A percentile compares a stretch with the other conserved stretches of the same genome.
These are phyloP conservation scores for Chloropicon primus DNA, from an alignment of 139 green algal species.

Conservation along the genomic window DNA sequence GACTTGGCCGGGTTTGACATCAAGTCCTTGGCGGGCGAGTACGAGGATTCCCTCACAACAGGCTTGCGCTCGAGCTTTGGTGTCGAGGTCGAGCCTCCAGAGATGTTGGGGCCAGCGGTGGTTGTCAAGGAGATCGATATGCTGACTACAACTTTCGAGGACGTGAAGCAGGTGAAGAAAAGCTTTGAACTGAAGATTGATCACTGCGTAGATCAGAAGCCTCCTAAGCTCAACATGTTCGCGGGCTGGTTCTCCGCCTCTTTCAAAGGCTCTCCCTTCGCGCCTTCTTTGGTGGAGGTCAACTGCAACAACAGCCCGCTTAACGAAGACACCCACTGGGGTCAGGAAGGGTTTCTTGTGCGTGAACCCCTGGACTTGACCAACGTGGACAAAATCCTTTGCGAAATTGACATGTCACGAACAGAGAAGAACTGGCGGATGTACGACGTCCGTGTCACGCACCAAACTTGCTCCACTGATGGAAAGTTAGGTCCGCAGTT, in stretches of 20 bases:
- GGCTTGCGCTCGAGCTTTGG: neutral
- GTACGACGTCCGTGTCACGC: too few species aligned
- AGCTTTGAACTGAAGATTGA: neutral
- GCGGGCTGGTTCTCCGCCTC: neutral
- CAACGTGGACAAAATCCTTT: neutral
- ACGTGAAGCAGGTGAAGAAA: neutral
- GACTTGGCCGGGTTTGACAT: too few species aligned
- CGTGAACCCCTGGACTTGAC: neutral
- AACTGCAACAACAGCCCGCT: neutral
- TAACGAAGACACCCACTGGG: neutral
- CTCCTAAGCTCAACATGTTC: neutral
- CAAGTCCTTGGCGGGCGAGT: too few species aligned
- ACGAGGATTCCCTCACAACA: too few species aligned
- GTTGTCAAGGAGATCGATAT: neutral
- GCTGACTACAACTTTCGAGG: neutral
- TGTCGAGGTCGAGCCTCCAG: neutral
- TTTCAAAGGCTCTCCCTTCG: neutral
- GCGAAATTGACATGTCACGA: neutral
- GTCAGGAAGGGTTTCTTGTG: neutral
- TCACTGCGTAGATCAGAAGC: neutral
- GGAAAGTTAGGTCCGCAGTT: too few species aligned
- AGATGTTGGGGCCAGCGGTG: neutral
- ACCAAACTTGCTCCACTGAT: too few species aligned
- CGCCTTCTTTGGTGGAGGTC: neutral
- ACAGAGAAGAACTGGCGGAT: neutral